These are phyloP conservation scores for Aspergillus chevalieri DNA, from an alignment of 2,329 filamentous ascomycete species.

Conservation along the genomic window DNA sequence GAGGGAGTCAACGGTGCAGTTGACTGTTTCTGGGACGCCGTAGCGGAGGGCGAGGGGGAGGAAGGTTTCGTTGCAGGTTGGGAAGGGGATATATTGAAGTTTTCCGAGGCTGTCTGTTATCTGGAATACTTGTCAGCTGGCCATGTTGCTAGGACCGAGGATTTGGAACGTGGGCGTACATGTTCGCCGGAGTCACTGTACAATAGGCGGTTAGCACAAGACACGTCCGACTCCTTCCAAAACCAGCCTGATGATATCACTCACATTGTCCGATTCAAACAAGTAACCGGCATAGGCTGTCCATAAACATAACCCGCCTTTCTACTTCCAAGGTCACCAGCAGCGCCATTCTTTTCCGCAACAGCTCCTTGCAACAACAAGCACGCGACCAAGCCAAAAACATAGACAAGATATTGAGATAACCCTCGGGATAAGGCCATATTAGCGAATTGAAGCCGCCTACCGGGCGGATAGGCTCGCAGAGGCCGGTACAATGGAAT, in stretches of 20 bases:
- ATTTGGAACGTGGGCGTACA: conserved; percentile 10
- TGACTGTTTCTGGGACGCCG: conserved; percentile 61
- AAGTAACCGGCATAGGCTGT: conserved; percentile 62
- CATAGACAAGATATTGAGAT: conserved; percentile 1
- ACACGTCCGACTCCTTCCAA: background rate
- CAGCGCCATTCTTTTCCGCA: conserved; percentile 17
- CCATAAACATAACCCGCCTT: conserved; percentile 44
- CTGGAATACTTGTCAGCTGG: conserved; percentile 19
- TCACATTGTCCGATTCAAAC: conserved; percentile 68
- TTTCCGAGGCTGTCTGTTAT: conserved; percentile 74
- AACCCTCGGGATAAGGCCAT: conserved; percentile 6
- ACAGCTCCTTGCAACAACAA: conserved; percentile 15
- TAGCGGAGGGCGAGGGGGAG: conserved; percentile 79
- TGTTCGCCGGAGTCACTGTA: conserved; percentile 27
- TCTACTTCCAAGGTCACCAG: conserved; percentile 11
- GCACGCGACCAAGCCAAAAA: conserved; percentile 12
- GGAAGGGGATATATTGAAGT: conserved; percentile 88
- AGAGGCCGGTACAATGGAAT: background rate
- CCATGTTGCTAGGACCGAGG: background rate
- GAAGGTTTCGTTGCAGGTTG: conserved; percentile 79
- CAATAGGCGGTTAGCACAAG: conserved; percentile 1
- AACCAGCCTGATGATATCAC: conserved; percentile 24
- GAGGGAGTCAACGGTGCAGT: conserved; percentile 46
- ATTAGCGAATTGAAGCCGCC: conserved; percentile 3
- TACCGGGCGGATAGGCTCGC: conserved; percentile 1